Percentiles rank a stretch among this genome's conserved stretches.
Evolutionary conservation across 2,329 filamentous ascomycete genomes (phyloP).

Genomic region (Didymellaceae sp.): DNA sequence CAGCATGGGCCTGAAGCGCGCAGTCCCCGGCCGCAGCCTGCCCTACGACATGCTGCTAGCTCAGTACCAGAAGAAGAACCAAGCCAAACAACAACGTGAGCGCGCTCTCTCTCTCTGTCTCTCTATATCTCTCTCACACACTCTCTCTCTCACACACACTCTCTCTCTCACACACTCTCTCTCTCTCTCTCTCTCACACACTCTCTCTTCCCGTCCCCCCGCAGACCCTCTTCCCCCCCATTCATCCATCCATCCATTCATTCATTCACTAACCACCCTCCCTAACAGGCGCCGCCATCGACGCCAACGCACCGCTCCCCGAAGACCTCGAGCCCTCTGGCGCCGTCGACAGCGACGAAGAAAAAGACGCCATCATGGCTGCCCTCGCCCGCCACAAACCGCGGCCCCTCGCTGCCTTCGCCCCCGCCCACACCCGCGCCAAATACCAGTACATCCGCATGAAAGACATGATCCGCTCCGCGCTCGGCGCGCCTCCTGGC

Average conservation of each 20-base stretch:
- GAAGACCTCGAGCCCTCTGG: constrained; percentile 78
- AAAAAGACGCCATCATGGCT: constrained; percentile 86
- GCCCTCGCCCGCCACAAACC: constrained; percentile 76
- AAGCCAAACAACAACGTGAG: constrained; percentile 95
- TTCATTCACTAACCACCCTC: constrained; percentile 8
- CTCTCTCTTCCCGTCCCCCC: too few species aligned
- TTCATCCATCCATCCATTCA: not conserved
- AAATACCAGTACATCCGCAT: constrained; percentile 69
- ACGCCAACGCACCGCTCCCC: constrained; percentile 88
- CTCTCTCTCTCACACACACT: not conserved
- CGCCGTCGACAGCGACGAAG: constrained; percentile 90
- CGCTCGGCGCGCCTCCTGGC: constrained; percentile 57
- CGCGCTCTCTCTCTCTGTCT: constrained; percentile 24
- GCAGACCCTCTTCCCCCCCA: too few species aligned
- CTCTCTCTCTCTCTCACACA: too few species aligned
- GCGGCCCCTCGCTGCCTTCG: constrained; percentile 74
- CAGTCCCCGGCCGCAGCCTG: constrained; percentile 82
- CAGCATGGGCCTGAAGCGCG: constrained; percentile 91
- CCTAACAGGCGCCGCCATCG: constrained; percentile 80
- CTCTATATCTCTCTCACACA: not conserved
- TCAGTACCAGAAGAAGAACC: constrained; percentile 86
- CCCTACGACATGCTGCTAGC: constrained; percentile 89
- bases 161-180: too few species aligned
- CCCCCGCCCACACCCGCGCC: constrained; percentile 55
- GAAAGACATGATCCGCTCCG: constrained; percentile 68